Conservation (phyloP, 2,329 filamentous ascomycete species). For the Colletotrichum sublineola region DNA sequence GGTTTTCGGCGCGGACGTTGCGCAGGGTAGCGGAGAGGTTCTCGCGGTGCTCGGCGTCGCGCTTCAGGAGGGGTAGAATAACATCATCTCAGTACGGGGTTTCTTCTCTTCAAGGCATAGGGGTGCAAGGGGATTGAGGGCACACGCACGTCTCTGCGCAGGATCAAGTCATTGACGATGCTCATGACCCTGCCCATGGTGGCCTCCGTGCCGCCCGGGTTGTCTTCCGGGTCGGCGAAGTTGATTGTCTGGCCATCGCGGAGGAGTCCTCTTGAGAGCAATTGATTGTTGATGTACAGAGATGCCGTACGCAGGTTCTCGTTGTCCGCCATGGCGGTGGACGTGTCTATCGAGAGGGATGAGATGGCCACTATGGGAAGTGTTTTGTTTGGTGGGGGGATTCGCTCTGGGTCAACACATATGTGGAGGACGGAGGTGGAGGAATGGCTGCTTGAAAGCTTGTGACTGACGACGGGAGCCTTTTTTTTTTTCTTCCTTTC, state of each 20-base stretch:
- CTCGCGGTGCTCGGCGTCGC: constrained; percentile 91
- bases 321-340: constrained; percentile 64
- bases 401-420: constrained; percentile 22
- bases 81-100: constrained; percentile 29
- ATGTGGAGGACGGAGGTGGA: constrained; percentile 8
- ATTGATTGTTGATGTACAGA: constrained; percentile 80
- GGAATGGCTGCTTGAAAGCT: constrained; percentile 15
- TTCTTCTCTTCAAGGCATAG: background rate
- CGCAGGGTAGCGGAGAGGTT: constrained; percentile 84
- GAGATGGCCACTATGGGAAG: constrained; percentile 15
- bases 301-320: constrained; percentile 76
- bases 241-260: constrained; percentile 81
- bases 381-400: background rate
- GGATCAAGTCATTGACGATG: constrained; percentile 91
- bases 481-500: too few relatives aligned
- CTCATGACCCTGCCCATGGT: constrained; percentile 92
- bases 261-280: constrained; percentile 74
- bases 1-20: constrained; percentile 79
- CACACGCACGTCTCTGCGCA: constrained; percentile 84
- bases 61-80: constrained; percentile 62
- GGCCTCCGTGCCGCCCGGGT: constrained; percentile 70
- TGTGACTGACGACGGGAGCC: constrained; percentile 9
- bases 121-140: constrained; percentile 12
- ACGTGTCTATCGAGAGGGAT: constrained; percentile 14
- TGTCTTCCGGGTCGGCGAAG: constrained; percentile 80